Evolutionary conservation across 163 green algal species (phyloP), one percentile per base, ranked within the genome.

Genomic region (Volvox carteri): DNA sequence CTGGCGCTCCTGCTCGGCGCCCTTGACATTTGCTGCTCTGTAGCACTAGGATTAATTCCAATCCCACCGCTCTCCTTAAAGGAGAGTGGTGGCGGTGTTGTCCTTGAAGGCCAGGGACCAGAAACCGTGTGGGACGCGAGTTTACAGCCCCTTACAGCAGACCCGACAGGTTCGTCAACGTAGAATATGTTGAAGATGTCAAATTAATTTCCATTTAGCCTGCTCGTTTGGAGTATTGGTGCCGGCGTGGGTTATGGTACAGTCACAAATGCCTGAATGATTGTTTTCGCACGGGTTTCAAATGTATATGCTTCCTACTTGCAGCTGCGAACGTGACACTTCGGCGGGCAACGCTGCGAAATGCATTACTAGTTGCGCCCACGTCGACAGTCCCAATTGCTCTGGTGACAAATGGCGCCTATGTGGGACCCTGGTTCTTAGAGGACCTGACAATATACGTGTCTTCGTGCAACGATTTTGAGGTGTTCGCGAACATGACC

Each of bases 51-150:
- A 11, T 30, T 39, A 18, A 54, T 56, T 58, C 70, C 37, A 58
- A 5, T 78, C 11, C 37, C 70, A 78, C 14, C 41, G 4, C 37
- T 35, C 1, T 56, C 70, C 33, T 35, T 39, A 9, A 23, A 16
- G 14, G 21, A 2, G 30, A 21, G 16, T 35, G 70, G 70, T 58
- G 1, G 21, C 9, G 39, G 9, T 19, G 11, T 78, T 56, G 5
- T 78, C 2, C 30, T 78, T 2, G 70, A 78, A 35, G 70, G 70
- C 37, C 37, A 54, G 23, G 70, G 70, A 21, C 70, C 39, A 58
- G 70, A 54, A 78, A 78, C 39, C 41, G 70, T 78, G 6, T 78
- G 70, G 70, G 70, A 78, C 37, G 70, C 39, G 25, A 78, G 56
- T 19, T 54, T 39, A 8, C 70, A 58, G 37, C 70, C 70, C 18